Evolutionary conservation across 768 basidiomycete species (phyloP).

Genomic region (Amanita jacksonii): DNA sequence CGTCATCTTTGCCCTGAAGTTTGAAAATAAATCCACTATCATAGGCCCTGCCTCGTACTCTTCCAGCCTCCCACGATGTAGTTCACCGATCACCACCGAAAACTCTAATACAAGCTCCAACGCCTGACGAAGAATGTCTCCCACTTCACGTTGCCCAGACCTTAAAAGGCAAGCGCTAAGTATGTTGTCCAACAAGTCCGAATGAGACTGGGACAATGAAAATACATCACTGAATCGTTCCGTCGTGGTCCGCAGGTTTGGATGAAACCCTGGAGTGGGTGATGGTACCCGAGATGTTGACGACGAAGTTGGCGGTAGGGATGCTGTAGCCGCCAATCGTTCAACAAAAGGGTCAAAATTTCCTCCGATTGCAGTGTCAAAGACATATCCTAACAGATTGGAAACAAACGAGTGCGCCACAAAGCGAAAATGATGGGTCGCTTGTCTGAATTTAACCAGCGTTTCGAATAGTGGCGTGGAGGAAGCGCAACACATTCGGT

Average conservation of each 20-base stretch:
- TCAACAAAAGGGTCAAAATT: slow-evolving; percentile 66
- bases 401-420: slow-evolving; percentile 61
- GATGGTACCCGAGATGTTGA: slow-evolving; percentile 6
- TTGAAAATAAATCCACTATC: slow-evolving; percentile 43
- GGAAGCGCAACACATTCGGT: slow-evolving; percentile 45
- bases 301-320: slow-evolving; percentile 7
- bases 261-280: slow-evolving; percentile 6
- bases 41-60: slow-evolving; percentile 56
- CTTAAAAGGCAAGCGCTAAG: slow-evolving; percentile 67
- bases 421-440: slow-evolving; percentile 65
- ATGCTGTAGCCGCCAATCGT: slow-evolving; percentile 21
- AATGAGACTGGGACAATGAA: slow-evolving; percentile 58
- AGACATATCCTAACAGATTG: slow-evolving; percentile 60
- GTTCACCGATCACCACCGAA: slow-evolving; percentile 53
- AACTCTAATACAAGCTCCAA: slow-evolving; percentile 63
- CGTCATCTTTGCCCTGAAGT: slow-evolving; percentile 46
- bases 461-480: slow-evolving; percentile 49
- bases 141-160: slow-evolving; percentile 54
- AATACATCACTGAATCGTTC: slow-evolving; percentile 60
- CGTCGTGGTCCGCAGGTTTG: neutral
- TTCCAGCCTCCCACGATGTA: slow-evolving; percentile 40
- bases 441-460: slow-evolving; percentile 37
- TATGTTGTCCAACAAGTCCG: slow-evolving; percentile 60
- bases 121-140: slow-evolving; percentile 53
- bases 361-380: slow-evolving; percentile 72